Evolutionary conservation across 257 asterid species (phyloP).

Genomic region (Solanum appendiculatum): DNA sequence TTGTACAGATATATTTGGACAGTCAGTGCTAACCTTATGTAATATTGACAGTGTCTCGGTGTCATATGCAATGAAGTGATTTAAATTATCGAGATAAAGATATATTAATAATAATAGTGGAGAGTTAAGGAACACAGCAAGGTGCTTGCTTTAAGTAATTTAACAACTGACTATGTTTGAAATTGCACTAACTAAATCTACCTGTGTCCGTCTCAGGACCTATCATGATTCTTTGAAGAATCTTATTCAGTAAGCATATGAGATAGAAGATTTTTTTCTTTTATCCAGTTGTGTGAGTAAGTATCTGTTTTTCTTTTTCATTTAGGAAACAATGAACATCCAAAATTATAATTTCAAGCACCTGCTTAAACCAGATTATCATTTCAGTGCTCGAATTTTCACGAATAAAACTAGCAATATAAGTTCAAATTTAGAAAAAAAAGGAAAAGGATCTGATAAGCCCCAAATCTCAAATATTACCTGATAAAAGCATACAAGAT

Average conservation of each 20-base stretch:
- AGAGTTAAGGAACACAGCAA: neutral
- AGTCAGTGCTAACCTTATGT: neutral
- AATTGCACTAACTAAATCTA: neutral
- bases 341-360: neutral
- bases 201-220: neutral
- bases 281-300: neutral
- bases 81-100: neutral
- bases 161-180: neutral
- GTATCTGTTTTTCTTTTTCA: neutral
- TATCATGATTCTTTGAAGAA: neutral
- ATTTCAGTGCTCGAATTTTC: neutral
- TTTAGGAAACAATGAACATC: neutral
- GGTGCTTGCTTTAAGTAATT: neutral
- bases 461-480: neutral
- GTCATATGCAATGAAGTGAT: neutral
- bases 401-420: neutral
- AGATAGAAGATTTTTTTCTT: neutral
- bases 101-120: neutral
- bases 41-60: neutral
- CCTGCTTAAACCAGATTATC: neutral
- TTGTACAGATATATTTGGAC: neutral
- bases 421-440: neutral
- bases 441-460: neutral
- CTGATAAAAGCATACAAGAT: neutral
- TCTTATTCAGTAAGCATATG: neutral